Percentiles rank a stretch among this genome's conserved stretches.
phyloP scores from a whole-genome alignment of 2,329 filamentous ascomycete genomes.

The Rutstroemia sydowiana region DNA sequence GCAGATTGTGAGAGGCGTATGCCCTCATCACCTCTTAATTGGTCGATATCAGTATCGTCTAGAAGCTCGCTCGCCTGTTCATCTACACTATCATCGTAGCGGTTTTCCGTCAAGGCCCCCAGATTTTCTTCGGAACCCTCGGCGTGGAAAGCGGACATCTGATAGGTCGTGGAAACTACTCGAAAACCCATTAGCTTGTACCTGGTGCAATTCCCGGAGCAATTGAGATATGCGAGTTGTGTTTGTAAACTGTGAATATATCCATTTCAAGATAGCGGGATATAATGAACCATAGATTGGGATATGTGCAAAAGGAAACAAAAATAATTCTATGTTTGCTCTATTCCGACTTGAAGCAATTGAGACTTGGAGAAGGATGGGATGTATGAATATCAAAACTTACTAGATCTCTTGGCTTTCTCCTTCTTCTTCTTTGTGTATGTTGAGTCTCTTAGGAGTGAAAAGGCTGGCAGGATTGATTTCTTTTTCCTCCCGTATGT shows the following conservation, averaged over 20 bases:
- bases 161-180: background rate
- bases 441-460: conserved; percentile 13
- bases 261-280: too few species aligned
- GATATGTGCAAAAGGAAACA: background rate
- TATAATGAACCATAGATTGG: too few species aligned
- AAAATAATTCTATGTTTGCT: background rate
- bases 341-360: background rate
- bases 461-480: conserved; percentile 19
- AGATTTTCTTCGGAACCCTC: background rate
- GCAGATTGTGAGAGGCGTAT: background rate
- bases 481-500: conserved; percentile 22
- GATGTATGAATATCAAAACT: background rate
- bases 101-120: background rate
- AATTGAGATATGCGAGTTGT: too few species aligned
- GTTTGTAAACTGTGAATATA: too few species aligned
- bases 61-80: conserved; percentile 21
- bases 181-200: background rate
- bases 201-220: too few species aligned
- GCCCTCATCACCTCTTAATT: conserved; percentile 9
- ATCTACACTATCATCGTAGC: conserved; percentile 20
- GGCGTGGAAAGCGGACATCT: background rate
- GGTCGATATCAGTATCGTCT: conserved; percentile 16
- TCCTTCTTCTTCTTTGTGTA: conserved; percentile 6
- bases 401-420: background rate
- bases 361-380: background rate